Base-by-base conservation (phyloP, 768 basidiomycete species). In the Leccinum longicurvipes region DNA sequence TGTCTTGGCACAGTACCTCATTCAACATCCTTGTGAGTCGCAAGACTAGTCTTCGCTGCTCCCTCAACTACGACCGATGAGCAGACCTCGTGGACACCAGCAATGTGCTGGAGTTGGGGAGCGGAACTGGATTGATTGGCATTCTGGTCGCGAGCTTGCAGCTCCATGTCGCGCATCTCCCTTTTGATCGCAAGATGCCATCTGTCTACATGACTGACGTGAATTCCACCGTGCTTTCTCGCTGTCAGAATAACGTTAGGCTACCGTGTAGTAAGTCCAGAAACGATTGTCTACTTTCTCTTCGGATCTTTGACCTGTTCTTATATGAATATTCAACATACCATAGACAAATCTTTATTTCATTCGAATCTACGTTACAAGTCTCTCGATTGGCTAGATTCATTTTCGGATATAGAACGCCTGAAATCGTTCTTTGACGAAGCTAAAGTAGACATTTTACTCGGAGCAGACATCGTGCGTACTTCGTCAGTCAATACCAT, bases 101-200 rank as follows among this genome's bases (percentile, higher is more conserved):
- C 61, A 70, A 76, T 17, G 75, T 90, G 7, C 77, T 93, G 10
- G 91, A 93, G 66, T 76, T 92, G 1, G 91, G 91, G 11, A 85
- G 83, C 6, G 91, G 91, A 1, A 75, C 78, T 3, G 91, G 91
- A n/a, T 86, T 91, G 62, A 73, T 91, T 15, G 91, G 88, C 4
- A 79, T 82, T 36, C 68, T 90, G 7, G 67, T 82, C 28, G 82
- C 82, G 0, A 76, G 76, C 42, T 67, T 90, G 15, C 90, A 92
- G 23, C 47, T 60, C n/a, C 55, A 34, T 50, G 36, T 50, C 17
- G 32, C 29, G 19, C 50, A 7, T 48, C 39, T 28, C 14, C n/a
- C 50, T n/a, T 10, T 29, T 25, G 34, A 53, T 31, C 23, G n/a
- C 51, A 41, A 45, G 17, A 23, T 41, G 52, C 45, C 67, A 45